These are phyloP conservation scores for Cynara cardunculus DNA, from an alignment of 129 eudicot species.

Conservation along the genomic window DNA sequence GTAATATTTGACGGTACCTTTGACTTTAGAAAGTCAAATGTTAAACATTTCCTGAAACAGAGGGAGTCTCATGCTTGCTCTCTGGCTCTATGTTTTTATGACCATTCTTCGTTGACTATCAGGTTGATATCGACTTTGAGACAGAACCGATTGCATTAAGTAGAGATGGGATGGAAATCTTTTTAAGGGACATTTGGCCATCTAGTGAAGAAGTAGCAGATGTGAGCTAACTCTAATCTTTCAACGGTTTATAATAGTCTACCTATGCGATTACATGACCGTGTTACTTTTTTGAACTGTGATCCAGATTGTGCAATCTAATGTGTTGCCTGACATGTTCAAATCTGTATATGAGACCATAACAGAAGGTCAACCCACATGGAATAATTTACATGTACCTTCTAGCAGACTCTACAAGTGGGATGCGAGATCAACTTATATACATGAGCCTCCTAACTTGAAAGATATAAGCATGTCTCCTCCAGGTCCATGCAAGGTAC, in stretches of 20 bases:
- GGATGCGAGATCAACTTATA: slow-evolving; percentile 26
- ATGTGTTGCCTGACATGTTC: slow-evolving; percentile 29
- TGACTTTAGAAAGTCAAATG: no score
- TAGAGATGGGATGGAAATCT: background rate
- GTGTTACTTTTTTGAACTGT: background rate
- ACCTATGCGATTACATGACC: background rate
- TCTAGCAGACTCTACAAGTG: slow-evolving; percentile 19
- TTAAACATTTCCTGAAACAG: background rate
- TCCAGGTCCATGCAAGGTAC: slow-evolving; percentile 23
- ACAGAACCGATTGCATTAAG: slow-evolving; percentile 17
- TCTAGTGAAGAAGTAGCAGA: slow-evolving; percentile 26
- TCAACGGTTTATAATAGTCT: background rate
- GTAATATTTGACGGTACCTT: no score
- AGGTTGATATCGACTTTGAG: slow-evolving; percentile 23
- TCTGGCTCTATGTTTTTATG: background rate
- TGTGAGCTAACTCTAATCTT: slow-evolving; percentile 7
- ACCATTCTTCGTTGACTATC: background rate
- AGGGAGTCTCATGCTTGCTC: background rate
- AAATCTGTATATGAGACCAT: slow-evolving; percentile 26
- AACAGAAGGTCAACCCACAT: slow-evolving; percentile 22
- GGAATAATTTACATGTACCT: slow-evolving; percentile 25
- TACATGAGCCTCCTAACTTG: slow-evolving; percentile 20
- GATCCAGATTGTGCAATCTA: slow-evolving; percentile 24
- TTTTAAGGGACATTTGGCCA: slow-evolving; percentile 29
- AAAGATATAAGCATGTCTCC: slow-evolving; percentile 19